Evolutionary conservation across 2,329 filamentous ascomycete species (phyloP), one percentile per base, ranked within the genome.

Genomic region (Aspergillus carbonarius): DNA sequence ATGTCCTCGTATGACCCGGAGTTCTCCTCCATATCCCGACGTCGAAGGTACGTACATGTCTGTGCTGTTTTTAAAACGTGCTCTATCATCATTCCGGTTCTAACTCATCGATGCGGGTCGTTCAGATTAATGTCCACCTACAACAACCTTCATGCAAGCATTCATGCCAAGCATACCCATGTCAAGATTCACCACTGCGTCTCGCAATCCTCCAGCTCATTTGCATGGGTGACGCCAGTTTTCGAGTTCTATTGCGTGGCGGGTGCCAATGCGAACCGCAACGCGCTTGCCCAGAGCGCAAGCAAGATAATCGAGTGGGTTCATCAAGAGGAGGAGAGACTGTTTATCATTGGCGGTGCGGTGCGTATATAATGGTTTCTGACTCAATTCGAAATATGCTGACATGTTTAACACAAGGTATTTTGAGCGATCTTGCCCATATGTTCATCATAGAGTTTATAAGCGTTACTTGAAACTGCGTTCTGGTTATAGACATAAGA

Each of bases 171-270:
- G 68, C 88, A 93, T 66, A 86, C 91, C 1, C 88, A 93, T 63
- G 83, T 96, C 57, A 96, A 95, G 75, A 89, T 98, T 2, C 83
- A 96, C 61, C 92, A 98, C 73, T 87, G 85, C 63, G 86, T 91
- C 39, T 87, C 85, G 48, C 83, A 85, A n/a, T 88, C 92, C 50
- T 85, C 88, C 15, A 91, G 91, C 9, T 89, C 90, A 0, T 81
- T 99, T 34, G 93, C 91, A 2, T 99, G 95, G 95, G 85, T 90
- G 48, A 98, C 93, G 4, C 91, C 92, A 0, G 77, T 89, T 1
- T 98, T 98, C 70, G 95, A 99, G 73, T 85, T 99, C 60, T 99
- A 97, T 77, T 96, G 92, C 69, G 88, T 99, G n/a, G 92, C 93
- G 17, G 90, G 91, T 0, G 90, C 91, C 2, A 88, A 77, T 20